Evolutionary conservation across 2,329 filamentous ascomycete genomes (phyloP).

Genomic region (Decorospora gaudefroyi): DNA sequence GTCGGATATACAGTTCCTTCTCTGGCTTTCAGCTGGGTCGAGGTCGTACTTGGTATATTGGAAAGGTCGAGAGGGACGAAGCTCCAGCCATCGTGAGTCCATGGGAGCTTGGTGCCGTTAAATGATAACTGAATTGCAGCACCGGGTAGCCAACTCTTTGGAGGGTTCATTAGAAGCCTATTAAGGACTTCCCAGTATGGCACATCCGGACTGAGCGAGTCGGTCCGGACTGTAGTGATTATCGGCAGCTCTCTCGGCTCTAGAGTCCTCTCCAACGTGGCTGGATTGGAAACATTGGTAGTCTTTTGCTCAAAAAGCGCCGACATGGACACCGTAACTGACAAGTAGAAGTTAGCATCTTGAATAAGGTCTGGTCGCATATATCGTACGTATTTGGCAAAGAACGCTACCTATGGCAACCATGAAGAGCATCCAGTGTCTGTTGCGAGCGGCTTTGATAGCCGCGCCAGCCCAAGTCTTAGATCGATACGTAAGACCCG

Average conservation of each 20-base stretch:
- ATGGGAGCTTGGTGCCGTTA: slow-evolving; percentile 18
- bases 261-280: slow-evolving; percentile 8
- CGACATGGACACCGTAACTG: slow-evolving; percentile 27
- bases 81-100: slow-evolving; percentile 24
- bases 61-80: slow-evolving; percentile 18
- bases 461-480: slow-evolving; percentile 22
- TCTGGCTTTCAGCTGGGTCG: not conserved
- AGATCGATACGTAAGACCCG: slow-evolving; percentile 24
- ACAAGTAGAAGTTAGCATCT: no score
- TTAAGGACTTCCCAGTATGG: not conserved
- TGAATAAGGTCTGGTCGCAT: no score
- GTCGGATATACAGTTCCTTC: not conserved
- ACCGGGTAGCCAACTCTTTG: slow-evolving; percentile 20
- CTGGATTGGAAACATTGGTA: slow-evolving; percentile 3
- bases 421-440: slow-evolving; percentile 20
- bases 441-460: slow-evolving; percentile 17
- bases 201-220: not conserved
- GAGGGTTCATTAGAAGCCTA: slow-evolving; percentile 3
- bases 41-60: slow-evolving; percentile 3
- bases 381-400: slow-evolving; percentile 16
- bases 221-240: not conserved
- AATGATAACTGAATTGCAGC: slow-evolving; percentile 16
- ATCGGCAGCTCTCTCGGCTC: slow-evolving; percentile 15
- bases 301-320: slow-evolving; percentile 23
- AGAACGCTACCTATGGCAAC: slow-evolving; percentile 20